Conservation (phyloP, 108 stramenopile genomes). For the Fragilaria crotonensis region DNA sequence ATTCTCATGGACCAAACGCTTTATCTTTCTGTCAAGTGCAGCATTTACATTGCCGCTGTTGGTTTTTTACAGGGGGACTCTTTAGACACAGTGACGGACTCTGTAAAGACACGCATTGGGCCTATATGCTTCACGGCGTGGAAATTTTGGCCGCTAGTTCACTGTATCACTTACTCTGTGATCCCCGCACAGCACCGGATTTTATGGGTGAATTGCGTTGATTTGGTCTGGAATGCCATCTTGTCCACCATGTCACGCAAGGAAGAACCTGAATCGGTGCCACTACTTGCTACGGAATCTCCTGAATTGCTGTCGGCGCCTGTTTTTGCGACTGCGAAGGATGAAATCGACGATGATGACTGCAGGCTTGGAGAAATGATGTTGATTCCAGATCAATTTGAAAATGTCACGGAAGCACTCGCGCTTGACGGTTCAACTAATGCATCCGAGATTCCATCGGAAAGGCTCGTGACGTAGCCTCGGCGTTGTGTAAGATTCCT, state of each 20-base stretch:
- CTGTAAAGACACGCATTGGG: conserved; percentile 65
- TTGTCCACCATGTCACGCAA: conserved; percentile 56
- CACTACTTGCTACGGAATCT: no score
- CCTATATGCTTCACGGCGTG: conserved; percentile 87
- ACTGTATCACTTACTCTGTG: conserved; percentile 77
- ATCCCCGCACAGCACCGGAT: conserved; percentile 90
- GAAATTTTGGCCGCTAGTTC: conserved; percentile 95
- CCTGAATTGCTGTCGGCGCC: background rate
- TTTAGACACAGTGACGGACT: conserved; percentile 39
- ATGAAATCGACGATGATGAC: background rate
- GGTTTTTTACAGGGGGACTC: conserved; percentile 71
- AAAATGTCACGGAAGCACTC: no score
- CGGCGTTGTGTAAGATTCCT: no score
- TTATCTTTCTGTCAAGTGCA: conserved; percentile 85
- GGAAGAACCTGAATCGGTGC: conserved; percentile 17
- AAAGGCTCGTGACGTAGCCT: no score
- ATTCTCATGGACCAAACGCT: conserved; percentile 94
- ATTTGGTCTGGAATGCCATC: conserved; percentile 88
- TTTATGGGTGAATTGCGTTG: conserved; percentile 90
- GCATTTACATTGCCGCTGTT: conserved; percentile 81
- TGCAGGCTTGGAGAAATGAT: background rate
- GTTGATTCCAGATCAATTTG: background rate
- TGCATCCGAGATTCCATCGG: no score
- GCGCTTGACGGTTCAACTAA: no score
- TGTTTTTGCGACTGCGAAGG: background rate